A percentile compares a stretch with the other conserved stretches of the same genome.
Evolutionary conservation across 441 rosid species (phyloP).

Genomic region (Corymbia calophylla): DNA sequence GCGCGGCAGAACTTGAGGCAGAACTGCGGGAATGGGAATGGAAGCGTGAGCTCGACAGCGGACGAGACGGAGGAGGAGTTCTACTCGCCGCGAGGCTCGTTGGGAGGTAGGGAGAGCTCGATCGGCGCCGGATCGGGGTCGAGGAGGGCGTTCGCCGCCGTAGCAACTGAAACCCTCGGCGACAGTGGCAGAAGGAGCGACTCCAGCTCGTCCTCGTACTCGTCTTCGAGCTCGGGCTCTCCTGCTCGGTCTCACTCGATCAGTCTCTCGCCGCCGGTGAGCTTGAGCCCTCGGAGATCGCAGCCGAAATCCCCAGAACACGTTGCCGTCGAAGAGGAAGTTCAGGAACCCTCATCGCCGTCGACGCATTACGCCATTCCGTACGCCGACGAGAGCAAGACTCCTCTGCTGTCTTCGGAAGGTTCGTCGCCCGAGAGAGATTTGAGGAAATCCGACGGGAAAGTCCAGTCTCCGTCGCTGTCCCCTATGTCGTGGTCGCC

Average conservation of each 20-base stretch:
- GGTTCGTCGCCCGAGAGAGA: slow-evolving; percentile 32
- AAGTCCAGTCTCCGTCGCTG: slow-evolving; percentile 6
- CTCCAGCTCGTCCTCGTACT: slow-evolving; percentile 50
- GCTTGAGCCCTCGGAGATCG: slow-evolving; percentile 51
- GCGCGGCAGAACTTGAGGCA: slow-evolving; percentile 24
- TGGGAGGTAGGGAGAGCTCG: slow-evolving; percentile 48
- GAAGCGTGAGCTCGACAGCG: neutral
- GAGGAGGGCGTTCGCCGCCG: slow-evolving; percentile 34
- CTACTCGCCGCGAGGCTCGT: slow-evolving; percentile 79
- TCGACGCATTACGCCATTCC: slow-evolving; percentile 8
- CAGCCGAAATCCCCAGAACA: slow-evolving; percentile 41
- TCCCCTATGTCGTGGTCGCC: slow-evolving; percentile 47
- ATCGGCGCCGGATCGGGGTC: slow-evolving; percentile 58
- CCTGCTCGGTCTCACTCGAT: slow-evolving; percentile 66
- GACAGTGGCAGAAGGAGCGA: slow-evolving; percentile 36
- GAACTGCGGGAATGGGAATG: slow-evolving; percentile 23
- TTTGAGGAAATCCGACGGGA: neutral
- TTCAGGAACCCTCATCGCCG: neutral
- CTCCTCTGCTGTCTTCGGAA: slow-evolving; percentile 18
- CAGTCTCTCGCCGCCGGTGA: slow-evolving; percentile 80
- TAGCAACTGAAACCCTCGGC: neutral
- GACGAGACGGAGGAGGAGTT: slow-evolving; percentile 71
- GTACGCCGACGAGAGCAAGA: slow-evolving; percentile 12
- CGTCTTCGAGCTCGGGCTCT: slow-evolving; percentile 66
- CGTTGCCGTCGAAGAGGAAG: neutral